Evolutionary conservation across 179 eudicot species (phyloP), one percentile per base, ranked within the genome.

Genomic region (Kewa caespitosa): DNA sequence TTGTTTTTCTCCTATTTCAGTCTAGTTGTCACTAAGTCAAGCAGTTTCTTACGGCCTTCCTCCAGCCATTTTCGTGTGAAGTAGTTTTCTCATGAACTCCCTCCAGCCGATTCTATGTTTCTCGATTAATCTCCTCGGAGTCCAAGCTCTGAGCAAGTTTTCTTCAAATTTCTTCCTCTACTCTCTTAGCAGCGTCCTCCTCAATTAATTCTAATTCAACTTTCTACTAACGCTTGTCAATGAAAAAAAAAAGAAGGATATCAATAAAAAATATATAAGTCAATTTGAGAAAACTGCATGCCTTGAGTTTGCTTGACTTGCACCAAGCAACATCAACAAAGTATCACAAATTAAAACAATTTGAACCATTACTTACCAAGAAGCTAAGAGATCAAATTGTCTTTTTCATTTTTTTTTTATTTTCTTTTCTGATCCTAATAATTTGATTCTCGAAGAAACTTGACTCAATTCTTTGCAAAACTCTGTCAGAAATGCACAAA

Each of bases 151-250:
- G 94, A 64, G 91, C 90, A 73, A 94, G 94, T 71, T 84, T 86
- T 79, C 76, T 89, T 74, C 87, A 84, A 76, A 94, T 94, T 72
- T 91, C 88, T 84, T 89, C 98, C 86, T 94, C 97, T 74, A 92
- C 79, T 85, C 97, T 88, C 84, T 76, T 84, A 69, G 90, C 84
- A 61, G 97, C 92, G 86, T 94, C 98, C 81, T 94, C 98, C 81
- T 92, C 93, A 72, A 94, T 84, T 67, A 81, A 77, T 85, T 86
- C 90, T 66, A 85, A 79, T 85, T 94, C 97, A 33, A 84, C 97
- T 82, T 90, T 92, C 66, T 76, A 87, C 84, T 92, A 94, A 67
- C 86, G 92, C 88, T 97, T 94, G 70, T 70, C n/a, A n/a, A n/a
- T 39, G 76, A 74, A 22, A 78, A 71, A 36, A 68, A 38, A 76